Conservation (phyloP, 2,329 filamentous ascomycete genomes). For the Claviceps humidiphila region DNA sequence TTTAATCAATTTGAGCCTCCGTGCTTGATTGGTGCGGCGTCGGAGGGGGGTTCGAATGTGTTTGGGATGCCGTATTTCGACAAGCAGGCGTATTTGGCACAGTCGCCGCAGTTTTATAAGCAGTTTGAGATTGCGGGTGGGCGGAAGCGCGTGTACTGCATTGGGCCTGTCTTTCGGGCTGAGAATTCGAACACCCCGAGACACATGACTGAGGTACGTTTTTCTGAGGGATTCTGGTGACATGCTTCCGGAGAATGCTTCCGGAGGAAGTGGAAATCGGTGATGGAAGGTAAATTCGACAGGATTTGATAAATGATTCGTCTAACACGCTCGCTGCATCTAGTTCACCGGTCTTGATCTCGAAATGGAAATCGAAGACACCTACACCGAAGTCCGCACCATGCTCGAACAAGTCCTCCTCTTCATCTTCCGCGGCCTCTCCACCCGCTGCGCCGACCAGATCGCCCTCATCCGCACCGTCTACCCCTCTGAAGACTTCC, state of each 20-base stretch:
- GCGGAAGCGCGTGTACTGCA: constrained; percentile 63
- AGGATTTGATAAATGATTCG: too few relatives aligned
- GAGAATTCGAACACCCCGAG: constrained; percentile 75
- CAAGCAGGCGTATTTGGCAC: constrained; percentile 64
- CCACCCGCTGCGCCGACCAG: constrained; percentile 47
- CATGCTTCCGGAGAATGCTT: too few relatives aligned
- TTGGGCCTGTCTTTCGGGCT: constrained; percentile 73
- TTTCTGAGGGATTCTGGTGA: neutral
- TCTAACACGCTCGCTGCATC: neutral
- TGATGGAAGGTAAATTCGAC: too few relatives aligned
- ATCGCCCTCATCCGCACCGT: constrained; percentile 59
- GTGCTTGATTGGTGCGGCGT: constrained; percentile 77
- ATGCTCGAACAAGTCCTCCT: constrained; percentile 64
- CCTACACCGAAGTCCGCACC: constrained; percentile 62
- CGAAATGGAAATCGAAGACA: constrained; percentile 75
- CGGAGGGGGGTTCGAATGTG: constrained; percentile 85
- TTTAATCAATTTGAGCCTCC: constrained; percentile 84
- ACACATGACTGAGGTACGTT: constrained; percentile 60
- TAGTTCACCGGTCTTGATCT: constrained; percentile 72
- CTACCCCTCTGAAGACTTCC: constrained; percentile 66
- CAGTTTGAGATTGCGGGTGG: constrained; percentile 73
- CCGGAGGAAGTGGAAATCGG: too few relatives aligned
- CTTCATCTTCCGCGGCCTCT: constrained; percentile 56
- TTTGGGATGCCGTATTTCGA: constrained; percentile 87
- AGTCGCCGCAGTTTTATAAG: constrained; percentile 79